Conservation (phyloP, 2,329 filamentous ascomycete species). For the Microcyclospora tardicrescens region DNA sequence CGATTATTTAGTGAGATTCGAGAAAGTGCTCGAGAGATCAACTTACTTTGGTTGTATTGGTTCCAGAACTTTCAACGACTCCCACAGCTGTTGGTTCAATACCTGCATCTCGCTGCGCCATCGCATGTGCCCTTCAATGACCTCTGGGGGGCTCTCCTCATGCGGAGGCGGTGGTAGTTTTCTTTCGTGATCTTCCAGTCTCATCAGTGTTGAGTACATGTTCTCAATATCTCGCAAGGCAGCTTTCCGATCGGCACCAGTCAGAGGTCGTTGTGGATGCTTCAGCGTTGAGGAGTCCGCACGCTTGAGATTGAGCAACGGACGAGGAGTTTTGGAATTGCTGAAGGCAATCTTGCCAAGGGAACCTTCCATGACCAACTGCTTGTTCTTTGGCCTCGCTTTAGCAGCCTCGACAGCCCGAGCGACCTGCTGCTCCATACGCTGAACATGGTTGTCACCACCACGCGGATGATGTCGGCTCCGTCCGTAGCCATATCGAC, state of each 20-base stretch:
- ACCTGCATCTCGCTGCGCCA: slow-evolving; percentile 60
- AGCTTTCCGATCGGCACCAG: slow-evolving; percentile 60
- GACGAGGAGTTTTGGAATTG: slow-evolving; percentile 94
- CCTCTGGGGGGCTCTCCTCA: slow-evolving; percentile 52
- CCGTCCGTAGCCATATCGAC: slow-evolving; percentile 57
- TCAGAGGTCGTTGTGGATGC: slow-evolving; percentile 32
- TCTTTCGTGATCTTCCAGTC: slow-evolving; percentile 84
- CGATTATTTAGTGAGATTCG: not conserved
- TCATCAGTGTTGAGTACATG: slow-evolving; percentile 80
- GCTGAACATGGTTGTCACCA: slow-evolving; percentile 92
- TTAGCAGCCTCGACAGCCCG: slow-evolving; percentile 94
- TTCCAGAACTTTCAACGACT: slow-evolving; percentile 80
- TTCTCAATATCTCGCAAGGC: slow-evolving; percentile 77
- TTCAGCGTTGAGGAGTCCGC: slow-evolving; percentile 52
- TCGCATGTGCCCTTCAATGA: slow-evolving; percentile 61
- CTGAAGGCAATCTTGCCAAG: slow-evolving; percentile 97
- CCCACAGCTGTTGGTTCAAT: slow-evolving; percentile 75
- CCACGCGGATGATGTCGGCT: slow-evolving; percentile 60
- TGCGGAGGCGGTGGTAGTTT: slow-evolving; percentile 57
- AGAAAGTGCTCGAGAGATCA: not conserved
- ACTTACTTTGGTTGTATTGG: slow-evolving; percentile 53
- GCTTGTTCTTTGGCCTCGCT: slow-evolving; percentile 93
- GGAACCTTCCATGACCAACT: slow-evolving; percentile 90
- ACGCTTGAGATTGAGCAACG: slow-evolving; percentile 88
- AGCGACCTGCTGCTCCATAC: slow-evolving; percentile 98